phyloP scores from a whole-genome alignment of 768 basidiomycete species.

The Gloeophyllum trabeum region DNA sequence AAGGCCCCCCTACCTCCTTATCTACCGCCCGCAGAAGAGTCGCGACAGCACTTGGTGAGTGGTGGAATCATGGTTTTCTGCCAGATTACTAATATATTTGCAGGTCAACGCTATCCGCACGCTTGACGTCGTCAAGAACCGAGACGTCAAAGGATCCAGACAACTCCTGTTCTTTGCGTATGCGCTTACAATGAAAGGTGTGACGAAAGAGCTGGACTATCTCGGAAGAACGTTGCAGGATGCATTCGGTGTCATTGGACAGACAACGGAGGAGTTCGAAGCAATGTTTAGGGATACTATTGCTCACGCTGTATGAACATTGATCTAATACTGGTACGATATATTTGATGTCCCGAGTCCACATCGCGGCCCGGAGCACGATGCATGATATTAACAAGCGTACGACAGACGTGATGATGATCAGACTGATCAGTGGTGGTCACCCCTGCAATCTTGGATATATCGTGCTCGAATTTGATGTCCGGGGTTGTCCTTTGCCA shows the following conservation, averaged over 20 bases:
- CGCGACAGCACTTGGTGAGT: conserved; percentile 66
- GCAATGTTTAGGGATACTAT: conserved; percentile 55
- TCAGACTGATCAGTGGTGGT: no score
- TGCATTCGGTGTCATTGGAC: conserved; percentile 88
- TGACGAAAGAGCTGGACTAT: conserved; percentile 79
- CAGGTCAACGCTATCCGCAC: conserved; percentile 76
- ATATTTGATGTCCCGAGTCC: no score
- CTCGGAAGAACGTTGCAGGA: conserved; percentile 76
- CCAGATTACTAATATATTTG: not conserved
- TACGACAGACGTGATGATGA: no score
- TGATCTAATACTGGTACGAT: no score
- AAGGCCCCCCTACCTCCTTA: conserved; percentile 95
- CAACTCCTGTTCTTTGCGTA: conserved; percentile 93
- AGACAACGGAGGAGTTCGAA: conserved; percentile 74
- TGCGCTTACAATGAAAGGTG: conserved; percentile 87
- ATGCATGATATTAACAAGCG: no score
- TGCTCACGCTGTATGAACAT: no score
- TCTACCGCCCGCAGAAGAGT: conserved; percentile 84
- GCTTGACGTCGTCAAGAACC: conserved; percentile 80
- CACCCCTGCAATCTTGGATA: no score
- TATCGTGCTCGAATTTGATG: no score
- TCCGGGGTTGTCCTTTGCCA: no score
- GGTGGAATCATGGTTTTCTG: not conserved
- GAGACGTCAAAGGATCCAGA: conserved; percentile 70
- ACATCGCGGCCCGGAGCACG: no score